A percentile compares a stretch with the other conserved stretches of the same genome.
phyloP scores from a whole-genome alignment of 164 flowering plant species.

The Saururus chinensis region DNA sequence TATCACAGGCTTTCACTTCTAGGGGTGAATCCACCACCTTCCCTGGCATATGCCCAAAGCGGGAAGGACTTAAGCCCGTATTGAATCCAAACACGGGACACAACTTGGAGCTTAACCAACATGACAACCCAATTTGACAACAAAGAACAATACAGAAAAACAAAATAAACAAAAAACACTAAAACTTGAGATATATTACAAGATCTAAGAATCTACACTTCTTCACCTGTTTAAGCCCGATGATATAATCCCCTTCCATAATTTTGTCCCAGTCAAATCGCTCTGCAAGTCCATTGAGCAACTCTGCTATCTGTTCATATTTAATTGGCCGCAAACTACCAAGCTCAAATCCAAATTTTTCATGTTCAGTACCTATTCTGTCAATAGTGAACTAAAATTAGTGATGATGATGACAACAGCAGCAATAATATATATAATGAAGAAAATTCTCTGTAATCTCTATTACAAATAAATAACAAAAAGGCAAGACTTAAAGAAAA shows the following conservation, averaged over 20 bases:
- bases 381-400: slow-evolving; percentile 7
- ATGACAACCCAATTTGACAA: neutral
- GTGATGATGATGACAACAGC: no score
- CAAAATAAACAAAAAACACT: neutral
- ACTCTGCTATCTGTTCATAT: slow-evolving; percentile 79
- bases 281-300: slow-evolving; percentile 85
- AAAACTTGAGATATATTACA: neutral
- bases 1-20: no score
- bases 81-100: no score
- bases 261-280: slow-evolving; percentile 98
- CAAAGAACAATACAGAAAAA: neutral
- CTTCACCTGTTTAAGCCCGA: slow-evolving; percentile 89
- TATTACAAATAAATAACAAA: no score
- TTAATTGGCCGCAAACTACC: slow-evolving; percentile 63
- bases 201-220: neutral
- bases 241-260: slow-evolving; percentile 89
- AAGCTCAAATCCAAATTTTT: slow-evolving; percentile 92
- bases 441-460: neutral
- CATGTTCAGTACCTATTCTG: slow-evolving; percentile 99
- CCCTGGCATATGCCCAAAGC: no score
- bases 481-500: neutral
- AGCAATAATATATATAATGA: no score
- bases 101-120: no score
- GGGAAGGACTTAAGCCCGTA: no score
- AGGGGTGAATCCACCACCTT: no score